Evolutionary conservation across 805 yeast species (phyloP), one percentile per base, ranked within the genome.

Genomic region (Monosporozyma unispora): DNA sequence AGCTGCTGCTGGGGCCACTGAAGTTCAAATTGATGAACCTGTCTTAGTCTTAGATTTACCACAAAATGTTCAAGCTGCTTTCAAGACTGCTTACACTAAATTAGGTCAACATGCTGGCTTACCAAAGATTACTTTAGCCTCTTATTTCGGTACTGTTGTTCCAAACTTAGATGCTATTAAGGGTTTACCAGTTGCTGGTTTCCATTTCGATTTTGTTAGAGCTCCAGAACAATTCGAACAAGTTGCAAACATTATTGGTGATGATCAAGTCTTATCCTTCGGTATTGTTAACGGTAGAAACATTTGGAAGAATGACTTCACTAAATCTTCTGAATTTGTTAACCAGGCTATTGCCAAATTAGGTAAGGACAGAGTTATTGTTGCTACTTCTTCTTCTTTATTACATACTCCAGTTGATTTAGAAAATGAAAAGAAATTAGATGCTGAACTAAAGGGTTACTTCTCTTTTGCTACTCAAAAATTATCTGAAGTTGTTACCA

Each of bases 271-370:
- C 56, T 78, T 93, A 68, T 91, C 98, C 54, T 96, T 85, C 59
- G 99, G 99, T 87, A 80, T 93, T 64, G 90, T 93, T 66, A 95
- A 89, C 67, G 99, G 99, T 76, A 89, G 99, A 82, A 93, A 93
- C 84, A 88, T 93, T 76, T 93, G 99, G 99, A 93, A 93, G 82
- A 84, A 95, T 72, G 85, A 93, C 79, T 87, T 84, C 68, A 71
- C 93, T 67, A 81, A 82, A 75, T 95, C 99, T 60, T 75, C 89
- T 67, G 86, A 74, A 56, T 69, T 84, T 57, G 95, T 88, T 63
- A 76, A 84, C 70, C 78, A 80, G 72, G 97, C 96, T 62, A 78
- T 87, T 66, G 82, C 73, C 60, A 84, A 84, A 76, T 75, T 93
- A 61, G 96, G 96, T 71, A 76, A 80, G 56, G 90, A 84, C 63